Evolutionary conservation across 2,329 filamentous ascomycete genomes (phyloP), one percentile per base, ranked within the genome.

Genomic region (Decorospora gaudefroyi): DNA sequence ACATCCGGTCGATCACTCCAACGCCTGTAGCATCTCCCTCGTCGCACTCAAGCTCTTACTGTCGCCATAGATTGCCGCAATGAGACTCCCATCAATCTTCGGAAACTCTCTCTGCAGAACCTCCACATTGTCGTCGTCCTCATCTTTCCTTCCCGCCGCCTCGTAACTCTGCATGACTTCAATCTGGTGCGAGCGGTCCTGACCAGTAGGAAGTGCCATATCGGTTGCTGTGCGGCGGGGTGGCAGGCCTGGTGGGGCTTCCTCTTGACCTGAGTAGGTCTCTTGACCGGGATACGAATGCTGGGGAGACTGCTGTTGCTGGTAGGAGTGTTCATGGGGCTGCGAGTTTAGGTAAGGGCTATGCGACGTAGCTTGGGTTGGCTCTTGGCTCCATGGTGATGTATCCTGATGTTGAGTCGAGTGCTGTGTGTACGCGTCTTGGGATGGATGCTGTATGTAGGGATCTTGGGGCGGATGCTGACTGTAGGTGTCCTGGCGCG

Each of bases 21-120:
- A 51, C 55, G 73, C 73, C 28, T 65, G 59, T 46, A 76, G 55
- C 71, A 74, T 73, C 61, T 76, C 73, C 50, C 72, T 65, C 44
- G 72, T 72, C n/a, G 67, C 72, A 13, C 66, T 65, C 51, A 74
- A 41, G 49, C 62, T 68, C 58, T 72, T 66, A 17, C 63, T 67
- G 51, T 76, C 73, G 5, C 66, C 64, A 48, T 75, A 76, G 29
- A 76, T 66, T n/a, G 73, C 73, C 8, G 73, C 73, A 48, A 76
- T 72, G 55, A 76, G 48, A 42, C 65, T 71, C 2, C 69, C 67
- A 54, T 76, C 73, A n/a, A 75, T 55, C n/a, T 55, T 62, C 1
- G 73, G 73, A 39, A 74, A 76, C 57, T 76, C 72, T 11, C 66
- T 46, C 59, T 72, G 66, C 53, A 76, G 50, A 19, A 63, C 64